Evolutionary conservation across 1,284 basidiomycete genomes (phyloP).

Genomic region (Boletus sp.): DNA sequence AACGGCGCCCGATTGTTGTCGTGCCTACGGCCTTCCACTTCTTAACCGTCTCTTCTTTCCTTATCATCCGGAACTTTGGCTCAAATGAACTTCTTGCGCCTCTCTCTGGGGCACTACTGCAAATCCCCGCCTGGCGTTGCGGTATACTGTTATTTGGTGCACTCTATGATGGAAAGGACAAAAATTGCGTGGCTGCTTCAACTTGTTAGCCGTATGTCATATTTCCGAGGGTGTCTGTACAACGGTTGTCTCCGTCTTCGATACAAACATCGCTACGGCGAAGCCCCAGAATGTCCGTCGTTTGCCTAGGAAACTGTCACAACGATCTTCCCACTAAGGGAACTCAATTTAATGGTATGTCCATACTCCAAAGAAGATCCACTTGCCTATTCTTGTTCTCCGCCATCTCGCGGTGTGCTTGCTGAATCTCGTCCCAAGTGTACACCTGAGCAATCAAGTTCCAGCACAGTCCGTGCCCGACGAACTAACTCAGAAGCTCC

Average conservation of each 20-base stretch:
- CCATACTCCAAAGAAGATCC: constrained; percentile 2
- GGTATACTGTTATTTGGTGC: neutral
- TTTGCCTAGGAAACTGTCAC: constrained; percentile 38
- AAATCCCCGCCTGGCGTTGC: neutral
- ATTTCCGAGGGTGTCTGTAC: neutral
- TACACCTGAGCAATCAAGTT: constrained; percentile 51
- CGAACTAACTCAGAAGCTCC: constrained; percentile 16
- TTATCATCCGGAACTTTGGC: constrained; percentile 1
- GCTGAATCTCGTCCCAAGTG: constrained; percentile 78
- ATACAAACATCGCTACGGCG: constrained; percentile 10
- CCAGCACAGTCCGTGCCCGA: constrained; percentile 12
- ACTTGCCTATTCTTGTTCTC: constrained; percentile 70
- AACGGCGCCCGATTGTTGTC: constrained; percentile 5
- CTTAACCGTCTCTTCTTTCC: neutral
- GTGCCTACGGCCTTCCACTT: constrained; percentile 13
- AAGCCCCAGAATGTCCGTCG: constrained; percentile 14
- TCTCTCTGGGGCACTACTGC: neutral
- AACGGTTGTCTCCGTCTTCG: neutral
- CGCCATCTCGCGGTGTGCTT: constrained; percentile 86
- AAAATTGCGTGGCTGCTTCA: neutral
- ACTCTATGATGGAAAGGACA: neutral
- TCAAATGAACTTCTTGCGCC: constrained; percentile 3
- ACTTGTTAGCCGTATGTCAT: neutral
- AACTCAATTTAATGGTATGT: neutral
- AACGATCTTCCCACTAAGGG: constrained; percentile 55